A percentile compares a stretch with the other conserved stretches of the same genome.
Conservation (phyloP, 495 filamentous ascomycete genomes). For the Podospora tetraspora region DNA sequence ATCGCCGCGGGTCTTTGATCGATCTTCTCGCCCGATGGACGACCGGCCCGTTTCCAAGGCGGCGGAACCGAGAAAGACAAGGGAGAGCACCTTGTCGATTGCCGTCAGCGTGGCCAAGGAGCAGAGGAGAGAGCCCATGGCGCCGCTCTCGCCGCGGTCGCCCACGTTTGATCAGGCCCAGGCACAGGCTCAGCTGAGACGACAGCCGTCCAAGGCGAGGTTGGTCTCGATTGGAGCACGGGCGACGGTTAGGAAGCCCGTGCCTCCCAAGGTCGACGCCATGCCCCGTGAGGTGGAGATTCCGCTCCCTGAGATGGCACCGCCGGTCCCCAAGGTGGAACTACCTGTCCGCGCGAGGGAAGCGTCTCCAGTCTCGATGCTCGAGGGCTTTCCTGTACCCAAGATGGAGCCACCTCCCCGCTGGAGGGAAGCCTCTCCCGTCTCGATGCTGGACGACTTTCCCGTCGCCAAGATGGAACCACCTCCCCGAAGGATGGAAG, state of each 20-base stretch:
- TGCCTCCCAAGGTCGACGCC: background rate
- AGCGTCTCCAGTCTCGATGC: background rate
- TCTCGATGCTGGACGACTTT: background rate
- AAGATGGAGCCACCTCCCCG: background rate
- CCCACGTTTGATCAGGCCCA: background rate
- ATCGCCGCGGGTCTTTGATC: background rate
- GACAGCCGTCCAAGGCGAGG: slow-evolving; percentile 17
- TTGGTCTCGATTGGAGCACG: slow-evolving; percentile 25
- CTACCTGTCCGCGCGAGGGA: background rate
- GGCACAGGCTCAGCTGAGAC: slow-evolving; percentile 4
- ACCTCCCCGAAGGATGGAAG: background rate
- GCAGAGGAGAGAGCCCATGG: background rate
- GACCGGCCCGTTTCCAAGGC: background rate
- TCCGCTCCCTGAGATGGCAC: background rate
- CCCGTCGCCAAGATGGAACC: background rate
- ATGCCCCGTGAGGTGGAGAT: background rate
- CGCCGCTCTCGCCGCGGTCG: background rate
- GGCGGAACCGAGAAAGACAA: background rate
- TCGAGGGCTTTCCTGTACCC: background rate
- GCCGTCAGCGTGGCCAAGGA: background rate
- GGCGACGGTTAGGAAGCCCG: slow-evolving; percentile 6
- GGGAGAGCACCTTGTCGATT: background rate
- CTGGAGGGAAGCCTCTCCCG: background rate
- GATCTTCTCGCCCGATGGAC: background rate
- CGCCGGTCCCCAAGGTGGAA: background rate